These are phyloP conservation scores for Candida coleopterorum DNA, from an alignment of 805 yeast species.

Conservation along the genomic window DNA sequence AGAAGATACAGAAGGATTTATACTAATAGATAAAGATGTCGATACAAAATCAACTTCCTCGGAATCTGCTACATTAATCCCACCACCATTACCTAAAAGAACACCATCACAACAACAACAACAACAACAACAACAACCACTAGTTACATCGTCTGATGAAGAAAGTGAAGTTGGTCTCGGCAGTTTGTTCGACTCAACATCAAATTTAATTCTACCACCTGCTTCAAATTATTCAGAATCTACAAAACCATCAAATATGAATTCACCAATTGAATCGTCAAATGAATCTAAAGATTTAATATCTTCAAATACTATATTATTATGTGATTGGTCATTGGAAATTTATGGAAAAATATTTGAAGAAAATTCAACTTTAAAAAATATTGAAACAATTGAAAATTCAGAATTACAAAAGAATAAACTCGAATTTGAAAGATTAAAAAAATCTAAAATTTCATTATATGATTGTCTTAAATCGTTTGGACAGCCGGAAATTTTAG, in stretches of 20 bases:
- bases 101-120: no score
- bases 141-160: constrained; percentile 20
- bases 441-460: constrained; percentile 46
- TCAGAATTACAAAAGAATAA: constrained; percentile 50
- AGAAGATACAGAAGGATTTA: constrained; percentile 17
- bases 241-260: constrained; percentile 16
- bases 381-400: constrained; percentile 39
- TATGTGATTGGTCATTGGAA: constrained; percentile 64
- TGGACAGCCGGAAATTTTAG: constrained; percentile 76
- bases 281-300: constrained; percentile 1
- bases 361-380: constrained; percentile 28
- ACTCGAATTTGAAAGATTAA: constrained; percentile 27
- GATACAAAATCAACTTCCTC: constrained; percentile 4
- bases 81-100: constrained; percentile 7
- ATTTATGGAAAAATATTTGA: constrained; percentile 50
- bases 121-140: constrained; percentile 2
- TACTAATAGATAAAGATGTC: constrained; percentile 11
- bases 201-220: constrained; percentile 13
- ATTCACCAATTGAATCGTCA: constrained; percentile 13
- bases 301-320: constrained; percentile 11
- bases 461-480: constrained; percentile 73
- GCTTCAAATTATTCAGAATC: constrained; percentile 15
- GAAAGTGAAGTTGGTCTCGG: constrained; percentile 21
- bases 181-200: constrained; percentile 16
- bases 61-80: not conserved